A percentile compares a stretch with the other conserved stretches of the same genome.
Conservation (phyloP, 2,329 filamentous ascomycete species). For the Aspergillus spinulosporus region DNA sequence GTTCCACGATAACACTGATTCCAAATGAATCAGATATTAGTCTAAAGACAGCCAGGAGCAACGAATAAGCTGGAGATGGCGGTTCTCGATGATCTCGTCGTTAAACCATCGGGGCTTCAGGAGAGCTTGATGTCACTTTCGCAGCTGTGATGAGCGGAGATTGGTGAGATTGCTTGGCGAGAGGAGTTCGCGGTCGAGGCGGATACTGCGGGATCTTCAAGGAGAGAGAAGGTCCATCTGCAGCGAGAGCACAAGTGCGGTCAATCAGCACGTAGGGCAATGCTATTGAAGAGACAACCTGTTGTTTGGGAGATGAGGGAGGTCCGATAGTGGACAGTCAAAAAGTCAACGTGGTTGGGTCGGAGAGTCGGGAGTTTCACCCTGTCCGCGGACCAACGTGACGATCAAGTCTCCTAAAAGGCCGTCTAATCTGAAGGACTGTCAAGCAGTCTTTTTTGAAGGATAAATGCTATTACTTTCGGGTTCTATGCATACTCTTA, state of each 20-base stretch:
- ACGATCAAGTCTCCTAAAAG: constrained; percentile 15
- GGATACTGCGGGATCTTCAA: constrained; percentile 11
- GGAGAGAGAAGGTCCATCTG: constrained; percentile 21
- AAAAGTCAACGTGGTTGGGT: constrained; percentile 10
- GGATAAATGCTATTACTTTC: constrained; percentile 2
- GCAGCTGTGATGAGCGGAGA: constrained; percentile 15
- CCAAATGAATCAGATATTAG: neutral
- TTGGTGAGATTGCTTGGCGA: constrained; percentile 10
- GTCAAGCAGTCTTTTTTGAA: neutral
- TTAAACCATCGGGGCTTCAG: constrained; percentile 7
- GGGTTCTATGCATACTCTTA: neutral
- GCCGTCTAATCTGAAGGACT: neutral
- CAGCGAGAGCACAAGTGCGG: neutral
- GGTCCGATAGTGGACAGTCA: constrained; percentile 11
- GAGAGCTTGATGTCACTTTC: constrained; percentile 14
- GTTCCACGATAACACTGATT: neutral
- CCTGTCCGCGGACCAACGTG: constrained; percentile 19
- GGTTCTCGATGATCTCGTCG: constrained; percentile 1
- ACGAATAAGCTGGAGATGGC: neutral
- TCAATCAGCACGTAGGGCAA: neutral
- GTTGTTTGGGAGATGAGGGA: constrained; percentile 11
- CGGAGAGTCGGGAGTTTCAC: constrained; percentile 22
- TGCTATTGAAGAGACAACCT: constrained; percentile 6
- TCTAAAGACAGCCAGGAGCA: neutral
- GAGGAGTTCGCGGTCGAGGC: constrained; percentile 12